Base-by-base conservation (phyloP, 2,329 filamentous ascomycete species). In the Leptographium procerum region DNA sequence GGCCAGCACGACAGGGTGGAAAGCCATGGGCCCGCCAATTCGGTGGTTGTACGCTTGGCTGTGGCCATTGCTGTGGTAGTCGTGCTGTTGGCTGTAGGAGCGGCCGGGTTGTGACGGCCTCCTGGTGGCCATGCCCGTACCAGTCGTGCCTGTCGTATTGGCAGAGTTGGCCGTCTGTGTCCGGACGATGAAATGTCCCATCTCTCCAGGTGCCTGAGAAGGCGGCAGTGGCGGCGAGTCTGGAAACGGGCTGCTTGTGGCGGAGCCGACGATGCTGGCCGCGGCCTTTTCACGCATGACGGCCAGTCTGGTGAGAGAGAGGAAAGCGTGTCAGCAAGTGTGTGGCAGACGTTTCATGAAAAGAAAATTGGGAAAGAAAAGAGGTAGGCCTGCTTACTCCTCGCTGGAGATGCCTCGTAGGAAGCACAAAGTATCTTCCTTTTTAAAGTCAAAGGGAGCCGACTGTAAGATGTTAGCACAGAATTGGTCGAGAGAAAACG, bases 401-500 rank as follows among this genome's bases (percentile, higher is more conserved):
- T 83, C 79, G 62, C 81, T 74, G 52, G 77, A 78, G 48, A 84
- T 72, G 45, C 81, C 82, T 2, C 80, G 79, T 16, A 84, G 70
- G 50, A 69, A 43, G 52, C 55, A 26, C 24, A 57, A 70, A 47
- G 78, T 71, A n/a, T 73, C 70, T 65, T 82, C 79, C 59, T 75
- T 76, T 66, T 79, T 78, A 65, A 84, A 78, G 67, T 83, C 74
- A 69, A 81, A 85, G 0, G 82, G 82, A 11, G 76, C 75, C 55
- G 80, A 83, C 81, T 84, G 60, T 19, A 43, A 24, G 34, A 4
- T 13, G 59, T 57, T 13, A 60, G 58, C n/a, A 33, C 4, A 3
- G 14, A 7, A 2, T 3, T 16, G 19, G 14, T 19, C 36, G 24
- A 9, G 22, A 16, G 13, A 76, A 75, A 56, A 83, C 81, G 83